A percentile compares a stretch with the other conserved stretches of the same genome.
Conservation (phyloP, 768 basidiomycete genomes). For the Mycena indigotica region DNA sequence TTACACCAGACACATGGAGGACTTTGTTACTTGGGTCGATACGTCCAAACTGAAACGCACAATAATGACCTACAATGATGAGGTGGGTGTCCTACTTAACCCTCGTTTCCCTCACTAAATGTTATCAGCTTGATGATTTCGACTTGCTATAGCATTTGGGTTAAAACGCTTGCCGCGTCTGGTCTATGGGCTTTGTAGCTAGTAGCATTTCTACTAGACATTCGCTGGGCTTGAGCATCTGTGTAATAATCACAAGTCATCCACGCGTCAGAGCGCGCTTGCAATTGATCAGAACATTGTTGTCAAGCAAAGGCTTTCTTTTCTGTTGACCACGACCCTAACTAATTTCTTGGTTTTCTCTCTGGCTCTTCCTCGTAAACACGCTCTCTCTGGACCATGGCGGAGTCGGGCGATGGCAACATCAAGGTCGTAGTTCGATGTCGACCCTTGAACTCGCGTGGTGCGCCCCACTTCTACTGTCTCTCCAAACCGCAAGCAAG, state of each 20-base stretch:
- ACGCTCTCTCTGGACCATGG: slow-evolving; percentile 46
- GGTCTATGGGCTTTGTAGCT: not conserved
- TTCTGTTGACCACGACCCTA: slow-evolving; percentile 1
- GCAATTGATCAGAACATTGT: not conserved
- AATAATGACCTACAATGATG: slow-evolving; percentile 94
- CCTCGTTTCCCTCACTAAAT: slow-evolving; percentile 15
- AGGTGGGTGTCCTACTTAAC: slow-evolving; percentile 49
- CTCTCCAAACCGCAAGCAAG: slow-evolving; percentile 6
- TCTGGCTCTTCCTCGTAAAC: slow-evolving; percentile 15
- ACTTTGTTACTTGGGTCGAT: slow-evolving; percentile 99
- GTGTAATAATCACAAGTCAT: not conserved
- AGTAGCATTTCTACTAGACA: no score
- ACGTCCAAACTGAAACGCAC: slow-evolving; percentile 96
- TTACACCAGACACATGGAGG: slow-evolving; percentile 84
- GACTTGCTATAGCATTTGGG: slow-evolving; percentile 63
- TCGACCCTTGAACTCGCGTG: slow-evolving; percentile 92
- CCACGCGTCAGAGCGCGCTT: not conserved
- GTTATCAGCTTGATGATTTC: slow-evolving; percentile 84
- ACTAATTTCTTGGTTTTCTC: slow-evolving; percentile 5
- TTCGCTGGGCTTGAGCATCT: no score
- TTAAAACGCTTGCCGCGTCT: not conserved
- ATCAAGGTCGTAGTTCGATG: slow-evolving; percentile 96
- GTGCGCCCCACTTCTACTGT: slow-evolving; percentile 45
- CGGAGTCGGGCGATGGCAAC: slow-evolving; percentile 81
- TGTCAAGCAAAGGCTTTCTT: not conserved